Conservation (phyloP, 768 basidiomycete species). For the Boletus rex-veris region DNA sequence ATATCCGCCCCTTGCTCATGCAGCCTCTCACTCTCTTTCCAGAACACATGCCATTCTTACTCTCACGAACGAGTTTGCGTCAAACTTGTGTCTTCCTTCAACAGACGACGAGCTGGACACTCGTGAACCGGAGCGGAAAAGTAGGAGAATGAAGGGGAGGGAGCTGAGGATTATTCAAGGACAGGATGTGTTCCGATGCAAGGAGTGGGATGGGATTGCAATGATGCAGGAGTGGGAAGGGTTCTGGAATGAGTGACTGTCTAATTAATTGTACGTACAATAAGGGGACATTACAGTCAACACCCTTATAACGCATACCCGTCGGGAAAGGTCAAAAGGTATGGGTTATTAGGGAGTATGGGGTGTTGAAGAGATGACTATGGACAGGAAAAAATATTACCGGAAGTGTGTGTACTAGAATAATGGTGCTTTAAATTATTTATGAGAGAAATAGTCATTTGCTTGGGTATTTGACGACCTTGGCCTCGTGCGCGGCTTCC, state of each 20-base stretch:
- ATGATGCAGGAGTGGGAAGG: slow-evolving; percentile 32
- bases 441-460: too few relatives aligned
- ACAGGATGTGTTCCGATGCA: slow-evolving; percentile 59
- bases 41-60: slow-evolving; percentile 73
- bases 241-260: slow-evolving; percentile 30
- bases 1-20: slow-evolving; percentile 29
- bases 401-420: too few relatives aligned
- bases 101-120: slow-evolving; percentile 80
- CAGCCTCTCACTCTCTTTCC: slow-evolving; percentile 64
- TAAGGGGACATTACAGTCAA: too few relatives aligned
- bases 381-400: too few relatives aligned
- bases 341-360: too few relatives aligned
- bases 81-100: slow-evolving; percentile 46
- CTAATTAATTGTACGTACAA: neutral
- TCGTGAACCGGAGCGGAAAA: slow-evolving; percentile 57
- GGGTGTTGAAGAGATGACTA: too few relatives aligned
- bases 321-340: too few relatives aligned
- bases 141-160: slow-evolving; percentile 74
- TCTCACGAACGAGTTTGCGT: slow-evolving; percentile 56
- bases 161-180: slow-evolving; percentile 84
- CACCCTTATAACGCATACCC: too few relatives aligned
- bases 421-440: too few relatives aligned
- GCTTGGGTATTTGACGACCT: too few relatives aligned
- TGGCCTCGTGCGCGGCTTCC: too few relatives aligned
- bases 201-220: slow-evolving; percentile 31